phyloP scores from a whole-genome alignment of 306 rosid species.

The Argentina anserina region DNA sequence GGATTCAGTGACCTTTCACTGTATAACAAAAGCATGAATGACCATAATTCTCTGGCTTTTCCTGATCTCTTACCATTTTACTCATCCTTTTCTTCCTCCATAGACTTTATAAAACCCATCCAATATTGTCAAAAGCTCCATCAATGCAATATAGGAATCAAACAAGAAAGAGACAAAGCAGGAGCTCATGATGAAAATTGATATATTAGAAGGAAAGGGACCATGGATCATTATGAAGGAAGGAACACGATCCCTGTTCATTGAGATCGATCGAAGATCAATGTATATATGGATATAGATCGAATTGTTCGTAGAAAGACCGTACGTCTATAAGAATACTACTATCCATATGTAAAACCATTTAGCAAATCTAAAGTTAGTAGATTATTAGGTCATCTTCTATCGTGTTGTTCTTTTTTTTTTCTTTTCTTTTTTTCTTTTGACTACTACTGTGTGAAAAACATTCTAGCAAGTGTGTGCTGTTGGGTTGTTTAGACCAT shows the following conservation, averaged over 20 bases:
- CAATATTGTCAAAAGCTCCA: conserved; percentile 28
- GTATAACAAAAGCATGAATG: neutral
- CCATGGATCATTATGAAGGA: neutral
- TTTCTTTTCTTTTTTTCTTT: neutral
- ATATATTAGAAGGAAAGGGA: neutral
- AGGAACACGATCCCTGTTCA: neutral
- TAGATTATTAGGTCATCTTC: neutral
- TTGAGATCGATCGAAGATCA: neutral
- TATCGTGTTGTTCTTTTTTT: no score
- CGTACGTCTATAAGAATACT: neutral
- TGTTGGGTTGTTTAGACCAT: neutral
- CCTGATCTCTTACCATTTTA: neutral
- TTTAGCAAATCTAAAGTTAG: neutral
- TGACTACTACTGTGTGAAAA: neutral
- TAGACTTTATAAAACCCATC: neutral
- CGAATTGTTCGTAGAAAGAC: neutral
- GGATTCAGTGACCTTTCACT: conserved; percentile 9
- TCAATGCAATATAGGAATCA: conserved; percentile 15
- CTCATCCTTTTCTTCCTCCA: neutral
- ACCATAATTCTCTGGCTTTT: conserved; percentile 8
- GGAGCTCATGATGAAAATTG: neutral
- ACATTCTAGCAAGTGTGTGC: neutral
- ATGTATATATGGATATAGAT: neutral
- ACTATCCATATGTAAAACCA: neutral
- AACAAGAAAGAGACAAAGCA: conserved; percentile 10